Evolutionary conservation across 2,329 filamentous ascomycete species (phyloP).

Genomic region (Diplodia intermedia): DNA sequence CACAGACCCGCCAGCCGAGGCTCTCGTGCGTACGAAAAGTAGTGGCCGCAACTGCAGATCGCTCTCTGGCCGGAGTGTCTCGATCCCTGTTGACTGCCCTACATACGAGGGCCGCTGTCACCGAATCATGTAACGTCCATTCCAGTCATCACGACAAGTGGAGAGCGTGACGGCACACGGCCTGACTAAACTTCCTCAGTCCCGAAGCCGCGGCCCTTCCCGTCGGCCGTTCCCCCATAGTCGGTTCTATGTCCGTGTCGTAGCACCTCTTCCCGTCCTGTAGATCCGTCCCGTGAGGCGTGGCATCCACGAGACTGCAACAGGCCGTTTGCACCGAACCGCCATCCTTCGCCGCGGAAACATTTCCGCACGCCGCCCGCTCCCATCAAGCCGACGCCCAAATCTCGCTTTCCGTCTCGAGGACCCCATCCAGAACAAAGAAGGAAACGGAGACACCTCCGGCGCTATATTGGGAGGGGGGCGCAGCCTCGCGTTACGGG

Average conservation of each 20-base stretch:
- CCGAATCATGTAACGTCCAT: background rate
- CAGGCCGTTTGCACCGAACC: background rate
- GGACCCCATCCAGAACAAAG: background rate
- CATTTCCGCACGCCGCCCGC: background rate
- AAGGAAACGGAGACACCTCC: constrained; percentile 4
- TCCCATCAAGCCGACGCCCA: background rate
- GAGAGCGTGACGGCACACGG: no score
- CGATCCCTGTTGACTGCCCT: background rate
- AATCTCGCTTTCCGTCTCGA: background rate
- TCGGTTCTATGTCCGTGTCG: background rate
- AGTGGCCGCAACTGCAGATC: constrained; percentile 1
- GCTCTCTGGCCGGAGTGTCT: background rate
- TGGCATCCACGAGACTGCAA: background rate
- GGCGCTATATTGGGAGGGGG: background rate
- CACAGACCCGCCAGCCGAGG: background rate
- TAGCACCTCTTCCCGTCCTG: background rate
- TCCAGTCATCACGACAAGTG: no score
- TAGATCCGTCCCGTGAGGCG: background rate
- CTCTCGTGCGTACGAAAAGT: background rate
- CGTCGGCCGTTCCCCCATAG: background rate
- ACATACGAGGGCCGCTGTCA: background rate
- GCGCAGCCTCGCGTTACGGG: background rate
- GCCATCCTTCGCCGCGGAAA: background rate
- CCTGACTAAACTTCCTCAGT: no score
- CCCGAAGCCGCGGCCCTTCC: no score